Base-by-base conservation (phyloP, 192 early-diverging fungal genomes). In the Coemansia sp. region DNA sequence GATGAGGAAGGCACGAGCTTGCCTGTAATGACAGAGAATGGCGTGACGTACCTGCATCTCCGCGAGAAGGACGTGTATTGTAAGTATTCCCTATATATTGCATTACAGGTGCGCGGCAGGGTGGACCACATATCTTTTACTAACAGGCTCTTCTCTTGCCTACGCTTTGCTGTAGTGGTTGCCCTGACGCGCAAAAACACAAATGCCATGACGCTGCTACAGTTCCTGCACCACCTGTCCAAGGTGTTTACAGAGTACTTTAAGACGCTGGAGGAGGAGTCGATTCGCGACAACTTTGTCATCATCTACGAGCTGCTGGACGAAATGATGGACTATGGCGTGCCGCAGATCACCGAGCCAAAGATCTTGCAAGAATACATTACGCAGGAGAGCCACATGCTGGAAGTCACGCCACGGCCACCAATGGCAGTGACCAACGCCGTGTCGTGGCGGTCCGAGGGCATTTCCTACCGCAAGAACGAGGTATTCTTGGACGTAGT, bases 131-230 rank as follows among this genome's bases (percentile, higher is more conserved):
- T 15, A 19, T n/a, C n/a, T n/a, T n/a, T n/a, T n/a, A 46, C 63
- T 56, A 24, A 32, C 46, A 12, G 4, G 7, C n/a, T n/a, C n/a
- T n/a, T 35, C 14, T 3, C 42, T 40, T 20, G 47, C 47, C 11
- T 42, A 36, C 24, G n/a, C 19, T 27, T 2, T 20, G 19, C 3
- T 12, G 17, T 79, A 80, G 77, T 99, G 75, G 85, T 99, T 60
- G 96, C 96, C 8, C 87, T 97, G 75, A 96, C 94, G 15, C 90
- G 94, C 73, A 97, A 96, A 76, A 99, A 99, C 84, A 93, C 96
- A 37, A 98, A 98, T 70, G 98, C 98, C 17, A 93, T 95, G 45
- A 94, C 93, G 36, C 93, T 98, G 53, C 86, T 99, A 57, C 77
- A 96, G 51, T 99, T 98, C 73, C 87, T 99, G 60, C 94, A 99